A percentile compares a stretch with the other conserved stretches of the same genome.
Conservation (phyloP, 139 green algal genomes). For the Micromonas commoda region DNA sequence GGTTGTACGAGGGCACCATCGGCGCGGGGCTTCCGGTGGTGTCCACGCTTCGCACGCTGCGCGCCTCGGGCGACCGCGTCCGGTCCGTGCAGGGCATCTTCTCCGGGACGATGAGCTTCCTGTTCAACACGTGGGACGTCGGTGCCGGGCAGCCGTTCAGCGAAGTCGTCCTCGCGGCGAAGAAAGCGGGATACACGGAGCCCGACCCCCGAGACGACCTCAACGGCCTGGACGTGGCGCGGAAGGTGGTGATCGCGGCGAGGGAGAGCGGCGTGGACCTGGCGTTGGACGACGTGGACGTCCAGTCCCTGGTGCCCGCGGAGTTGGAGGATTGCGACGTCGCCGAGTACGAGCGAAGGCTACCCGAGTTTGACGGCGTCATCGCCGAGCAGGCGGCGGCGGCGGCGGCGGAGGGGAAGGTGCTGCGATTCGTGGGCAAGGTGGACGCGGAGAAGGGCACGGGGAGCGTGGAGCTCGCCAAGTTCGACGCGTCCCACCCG, state of each 20-base stretch:
- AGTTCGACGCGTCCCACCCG: conserved; percentile 28
- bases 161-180: conserved; percentile 25
- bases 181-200: conserved; percentile 32
- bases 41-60: conserved; percentile 81
- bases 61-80: conserved; percentile 82
- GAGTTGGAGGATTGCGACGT: conserved; percentile 43
- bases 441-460: conserved; percentile 61
- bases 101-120: conserved; percentile 88
- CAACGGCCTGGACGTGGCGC: conserved; percentile 28
- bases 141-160: conserved; percentile 20
- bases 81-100: conserved; percentile 73
- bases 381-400: conserved; percentile 60
- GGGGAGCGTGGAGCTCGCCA: conserved; percentile 25
- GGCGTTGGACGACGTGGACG: conserved; percentile 74
- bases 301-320: conserved; percentile 77
- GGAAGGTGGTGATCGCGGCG: conserved; percentile 32
- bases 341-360: conserved; percentile 72
- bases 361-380: conserved; percentile 79
- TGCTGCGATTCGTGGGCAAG: conserved; percentile 85
- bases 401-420: conserved; percentile 71
- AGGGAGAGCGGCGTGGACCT: conserved; percentile 36
- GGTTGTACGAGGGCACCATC: conserved; percentile 88
- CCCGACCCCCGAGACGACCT: conserved; percentile 36
- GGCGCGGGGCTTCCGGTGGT: conserved; percentile 91
- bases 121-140: conserved; percentile 86